Conservation (phyloP, 257 asterid genomes). For the Nicotiana attenuata region DNA sequence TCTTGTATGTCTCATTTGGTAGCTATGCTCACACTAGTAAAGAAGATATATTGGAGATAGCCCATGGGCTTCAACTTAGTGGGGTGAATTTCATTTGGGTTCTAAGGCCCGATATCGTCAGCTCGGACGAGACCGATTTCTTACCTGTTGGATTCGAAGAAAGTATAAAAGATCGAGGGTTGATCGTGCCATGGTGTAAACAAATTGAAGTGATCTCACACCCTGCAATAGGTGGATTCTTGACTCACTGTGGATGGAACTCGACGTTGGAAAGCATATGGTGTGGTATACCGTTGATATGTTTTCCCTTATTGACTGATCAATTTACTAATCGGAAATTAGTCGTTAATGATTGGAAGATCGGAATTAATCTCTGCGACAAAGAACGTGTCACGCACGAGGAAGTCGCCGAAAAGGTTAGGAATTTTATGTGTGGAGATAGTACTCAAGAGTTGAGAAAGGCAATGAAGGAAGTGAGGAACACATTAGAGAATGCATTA, state of each 20-base stretch:
- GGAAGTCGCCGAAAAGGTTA: constrained; percentile 48
- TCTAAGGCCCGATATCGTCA: constrained; percentile 59
- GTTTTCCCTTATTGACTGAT: constrained; percentile 61
- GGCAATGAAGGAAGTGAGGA: constrained; percentile 40
- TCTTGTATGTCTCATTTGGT: constrained; percentile 67
- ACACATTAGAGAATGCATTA: constrained; percentile 43
- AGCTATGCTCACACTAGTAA: constrained; percentile 61
- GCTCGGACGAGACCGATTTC: constrained; percentile 36
- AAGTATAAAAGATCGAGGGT: constrained; percentile 29
- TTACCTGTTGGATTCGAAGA: constrained; percentile 40
- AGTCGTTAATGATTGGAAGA: constrained; percentile 71
- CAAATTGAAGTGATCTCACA: constrained; percentile 60
- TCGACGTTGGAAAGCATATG: constrained; percentile 63
- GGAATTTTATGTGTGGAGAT: constrained; percentile 40
- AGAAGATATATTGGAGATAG: constrained; percentile 56
- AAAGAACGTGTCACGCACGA: constrained; percentile 27
- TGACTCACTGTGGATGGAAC: constrained; percentile 83
- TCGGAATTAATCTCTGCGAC: constrained; percentile 57
- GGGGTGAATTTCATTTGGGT: constrained; percentile 63
- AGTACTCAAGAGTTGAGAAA: constrained; percentile 32
- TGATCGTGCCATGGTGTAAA: constrained; percentile 61
- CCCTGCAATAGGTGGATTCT: constrained; percentile 54
- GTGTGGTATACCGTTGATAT: constrained; percentile 48
- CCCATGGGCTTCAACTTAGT: constrained; percentile 48
- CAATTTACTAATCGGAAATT: constrained; percentile 65